These are phyloP conservation scores for Solanum sitiens DNA, from an alignment of 257 asterid genomes.

Conservation along the genomic window DNA sequence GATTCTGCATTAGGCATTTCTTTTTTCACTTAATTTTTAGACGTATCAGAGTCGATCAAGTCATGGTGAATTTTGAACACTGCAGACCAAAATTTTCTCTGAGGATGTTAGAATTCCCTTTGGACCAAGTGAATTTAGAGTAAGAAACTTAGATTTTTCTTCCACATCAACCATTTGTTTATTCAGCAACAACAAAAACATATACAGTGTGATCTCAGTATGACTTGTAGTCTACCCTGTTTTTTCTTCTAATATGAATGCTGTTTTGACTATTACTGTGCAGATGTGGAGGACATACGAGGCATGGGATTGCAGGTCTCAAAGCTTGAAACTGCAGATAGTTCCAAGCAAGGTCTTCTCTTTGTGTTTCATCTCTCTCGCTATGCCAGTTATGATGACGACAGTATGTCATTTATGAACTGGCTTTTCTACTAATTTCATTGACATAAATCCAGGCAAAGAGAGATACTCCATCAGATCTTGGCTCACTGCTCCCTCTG, in stretches of 20 bases:
- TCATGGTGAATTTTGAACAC: not conserved
- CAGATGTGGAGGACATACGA: conserved; percentile 82
- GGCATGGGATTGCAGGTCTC: conserved; percentile 99
- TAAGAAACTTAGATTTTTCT: not conserved
- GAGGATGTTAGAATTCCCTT: not conserved
- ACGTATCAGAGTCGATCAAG: not conserved
- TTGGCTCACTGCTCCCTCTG: conserved; percentile 57
- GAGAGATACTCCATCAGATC: conserved; percentile 63
- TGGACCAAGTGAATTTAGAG: not conserved
- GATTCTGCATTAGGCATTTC: not conserved
- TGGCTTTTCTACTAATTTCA: not conserved
- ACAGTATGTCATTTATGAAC: not conserved
- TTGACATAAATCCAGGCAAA: conserved; percentile 31
- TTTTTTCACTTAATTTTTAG: not conserved
- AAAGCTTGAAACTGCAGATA: conserved; percentile 73
- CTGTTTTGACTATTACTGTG: conserved; percentile 1
- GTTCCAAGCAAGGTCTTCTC: conserved; percentile 35
- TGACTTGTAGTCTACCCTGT: not conserved
- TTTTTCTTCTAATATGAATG: not conserved
- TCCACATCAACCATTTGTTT: not conserved
- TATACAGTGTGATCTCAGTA: not conserved
- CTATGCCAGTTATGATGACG: not conserved
- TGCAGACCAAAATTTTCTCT: not conserved
- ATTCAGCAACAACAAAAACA: not conserved
- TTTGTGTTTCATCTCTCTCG: not conserved